Evolutionary conservation across 164 flowering plant genomes (phyloP), one percentile per base, ranked within the genome.

Genomic region (Annona cherimola): DNA sequence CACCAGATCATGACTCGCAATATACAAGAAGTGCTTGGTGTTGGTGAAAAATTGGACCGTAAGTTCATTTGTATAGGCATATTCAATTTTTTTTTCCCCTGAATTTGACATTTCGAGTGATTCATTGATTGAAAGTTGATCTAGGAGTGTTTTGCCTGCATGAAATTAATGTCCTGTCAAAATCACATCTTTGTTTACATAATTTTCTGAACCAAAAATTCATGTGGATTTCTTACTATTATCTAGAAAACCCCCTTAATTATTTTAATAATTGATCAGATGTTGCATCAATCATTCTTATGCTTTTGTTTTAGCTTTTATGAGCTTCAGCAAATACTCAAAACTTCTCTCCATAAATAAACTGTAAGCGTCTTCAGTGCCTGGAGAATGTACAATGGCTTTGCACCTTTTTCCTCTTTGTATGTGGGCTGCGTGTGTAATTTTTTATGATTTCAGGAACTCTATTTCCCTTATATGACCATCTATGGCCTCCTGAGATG

Each of bases 1-100:
- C 98, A 93, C 84, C 96, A 93, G 76, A 89, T 93, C 74, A 93
- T 89, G 98, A 93, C 98, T 61, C 94, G 94, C 60, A 93, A 93
- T 86, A 94, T 93, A 7, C 98, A 93, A 80, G 98, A 93, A 80
- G 96, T 93, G 72, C 94, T 93, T 77, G 98, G 98, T 69, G 98
- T 90, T 75, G 98, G 96, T 75, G 96, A 93, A 87, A 91, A 93
- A 75, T 77, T 93, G 82, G 98, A 93, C 75, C 93, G 98, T 91
- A 86, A 88, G 95, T 77, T 41, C 50, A 5, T 26, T 26, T 26
- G 35, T 26, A 26, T 26, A 26, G 35, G 35, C 35, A 26, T 26
- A 26, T 26, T 26, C 35, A 26, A 26, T 26, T 26, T 26, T 26
- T 26, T 26, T 26, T 26, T 26, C 1, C 1, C 35, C 35, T 26